phyloP scores from a whole-genome alignment of 805 yeast species.

The Ogataea kodamae region DNA sequence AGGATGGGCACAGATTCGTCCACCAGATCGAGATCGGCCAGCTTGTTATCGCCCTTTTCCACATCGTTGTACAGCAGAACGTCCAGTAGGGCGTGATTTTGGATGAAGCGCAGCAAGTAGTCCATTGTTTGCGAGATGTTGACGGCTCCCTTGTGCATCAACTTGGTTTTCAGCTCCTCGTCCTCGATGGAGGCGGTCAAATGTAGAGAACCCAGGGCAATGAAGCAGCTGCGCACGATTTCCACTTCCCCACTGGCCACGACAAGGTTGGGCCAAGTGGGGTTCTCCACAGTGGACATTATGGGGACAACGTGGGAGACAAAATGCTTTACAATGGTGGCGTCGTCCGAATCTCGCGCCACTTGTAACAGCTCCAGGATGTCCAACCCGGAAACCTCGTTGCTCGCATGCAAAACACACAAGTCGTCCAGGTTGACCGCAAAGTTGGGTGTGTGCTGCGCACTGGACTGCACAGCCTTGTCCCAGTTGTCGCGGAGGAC shows the following conservation, averaged over 20 bases:
- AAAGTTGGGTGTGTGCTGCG: slow-evolving; percentile 1
- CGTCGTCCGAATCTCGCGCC: slow-evolving; percentile 10
- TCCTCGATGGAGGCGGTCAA: slow-evolving; percentile 34
- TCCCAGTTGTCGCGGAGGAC: slow-evolving; percentile 6
- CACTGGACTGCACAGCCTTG: slow-evolving; percentile 1
- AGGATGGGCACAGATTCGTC: slow-evolving; percentile 9
- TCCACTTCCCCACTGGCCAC: slow-evolving; percentile 46
- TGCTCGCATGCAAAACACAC: slow-evolving; percentile 3
- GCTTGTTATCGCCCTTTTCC: slow-evolving; percentile 6
- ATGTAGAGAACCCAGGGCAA: slow-evolving; percentile 46
- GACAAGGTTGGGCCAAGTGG: slow-evolving; percentile 48
- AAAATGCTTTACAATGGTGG: slow-evolving; percentile 22
- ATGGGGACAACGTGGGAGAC: slow-evolving; percentile 43
- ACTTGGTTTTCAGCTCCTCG: slow-evolving; percentile 39
- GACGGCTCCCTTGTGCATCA: slow-evolving; percentile 42
- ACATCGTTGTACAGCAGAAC: slow-evolving; percentile 8
- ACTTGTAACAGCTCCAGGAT: slow-evolving; percentile 6
- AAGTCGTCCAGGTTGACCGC: slow-evolving; percentile 1
- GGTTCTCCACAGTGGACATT: slow-evolving; percentile 39
- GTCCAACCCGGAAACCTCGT: slow-evolving; percentile 9
- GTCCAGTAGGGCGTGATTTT: slow-evolving; percentile 19
- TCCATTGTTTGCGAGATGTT: slow-evolving; percentile 47
- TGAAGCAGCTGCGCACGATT: slow-evolving; percentile 47
- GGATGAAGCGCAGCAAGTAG: slow-evolving; percentile 38
- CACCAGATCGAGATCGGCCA: slow-evolving; percentile 6